Evolutionary conservation across 352 stramenopile species (phyloP), one percentile per base, ranked within the genome.

Genomic region (Pythium pyrilobum): DNA sequence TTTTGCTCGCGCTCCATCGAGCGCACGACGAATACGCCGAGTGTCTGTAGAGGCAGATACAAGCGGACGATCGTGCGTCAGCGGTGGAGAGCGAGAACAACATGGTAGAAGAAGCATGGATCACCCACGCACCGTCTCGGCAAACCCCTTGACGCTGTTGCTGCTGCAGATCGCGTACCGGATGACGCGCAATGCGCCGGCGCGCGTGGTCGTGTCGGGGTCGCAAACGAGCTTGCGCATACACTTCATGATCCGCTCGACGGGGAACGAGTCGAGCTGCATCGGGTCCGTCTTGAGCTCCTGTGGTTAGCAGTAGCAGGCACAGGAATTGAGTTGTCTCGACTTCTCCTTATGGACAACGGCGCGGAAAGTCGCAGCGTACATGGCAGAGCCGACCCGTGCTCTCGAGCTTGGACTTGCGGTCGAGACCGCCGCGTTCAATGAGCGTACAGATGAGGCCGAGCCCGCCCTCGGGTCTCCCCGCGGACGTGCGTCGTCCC

Each of bases 1-100:
- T 94, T 93, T 39, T 92, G 75, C 53, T 96, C 87, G n/a, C 81
- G 73, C 54, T 95, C 85, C 58, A 96, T 71, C 4, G 83, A 82
- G 4, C 85, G 70, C 15, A 94, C 83, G 11, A 95, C 71, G 49
- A 95, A 96, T 18, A 96, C 59, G 1, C 80, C 77, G n/a, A 95
- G 56, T 8, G 59, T 76, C 77, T 91, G 53, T 28, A 34, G 23
- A 13, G 13, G 5, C 6, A 58, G 21, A 40, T 29, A 40, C 5
- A 49, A 46, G 25, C 2, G 27, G 31, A 34, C 31, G n/a, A n/a
- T n/a, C n/a, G 10, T 18, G 39, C 6, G 15, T 27, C 10, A 36
- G 20, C 36, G 18, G 4, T 1, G 38, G 8, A 20, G 1, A 59
- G 18, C 25, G 21, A 24, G 5, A 5, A 10, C 20, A 13, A 5